Evolutionary conservation across 208 protist genomes (phyloP).

Genomic region (Phytomonas sp.): DNA sequence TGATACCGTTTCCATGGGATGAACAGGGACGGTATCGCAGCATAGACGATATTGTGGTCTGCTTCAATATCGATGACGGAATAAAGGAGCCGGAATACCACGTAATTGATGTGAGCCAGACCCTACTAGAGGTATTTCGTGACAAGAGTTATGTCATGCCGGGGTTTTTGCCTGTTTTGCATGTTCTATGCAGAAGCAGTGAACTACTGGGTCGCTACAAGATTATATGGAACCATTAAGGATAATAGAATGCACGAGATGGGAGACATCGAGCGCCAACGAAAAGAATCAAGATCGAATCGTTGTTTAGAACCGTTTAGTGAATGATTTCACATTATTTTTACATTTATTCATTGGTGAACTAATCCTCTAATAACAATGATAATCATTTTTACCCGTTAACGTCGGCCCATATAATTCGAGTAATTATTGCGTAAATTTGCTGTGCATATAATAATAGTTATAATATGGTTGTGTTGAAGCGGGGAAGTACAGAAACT

Average conservation of each 20-base stretch:
- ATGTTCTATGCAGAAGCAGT: slow-evolving; percentile 55
- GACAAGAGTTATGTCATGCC: slow-evolving; percentile 68
- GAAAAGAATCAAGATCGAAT: neutral
- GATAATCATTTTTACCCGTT: neutral
- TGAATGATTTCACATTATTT: neutral
- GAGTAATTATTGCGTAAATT: neutral
- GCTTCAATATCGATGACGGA: slow-evolving; percentile 85
- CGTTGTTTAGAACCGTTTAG: neutral
- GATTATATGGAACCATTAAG: slow-evolving; percentile 11
- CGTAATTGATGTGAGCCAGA: slow-evolving; percentile 51
- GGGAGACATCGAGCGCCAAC: neutral
- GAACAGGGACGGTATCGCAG: slow-evolving; percentile 43
- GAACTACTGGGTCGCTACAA: slow-evolving; percentile 51
- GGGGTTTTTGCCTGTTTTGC: slow-evolving; percentile 60
- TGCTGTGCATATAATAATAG: neutral
- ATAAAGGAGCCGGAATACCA: slow-evolving; percentile 68
- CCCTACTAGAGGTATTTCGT: slow-evolving; percentile 80
- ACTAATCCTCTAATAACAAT: neutral
- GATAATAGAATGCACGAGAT: neutral
- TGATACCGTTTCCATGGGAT: slow-evolving; percentile 87
- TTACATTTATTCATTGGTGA: neutral
- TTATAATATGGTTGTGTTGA: neutral
- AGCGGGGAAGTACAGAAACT: neutral
- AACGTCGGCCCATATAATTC: neutral
- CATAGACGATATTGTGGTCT: slow-evolving; percentile 54